Evolutionary conservation across 352 stramenopile species (phyloP).

Genomic region (Saprolegnia diclina): DNA sequence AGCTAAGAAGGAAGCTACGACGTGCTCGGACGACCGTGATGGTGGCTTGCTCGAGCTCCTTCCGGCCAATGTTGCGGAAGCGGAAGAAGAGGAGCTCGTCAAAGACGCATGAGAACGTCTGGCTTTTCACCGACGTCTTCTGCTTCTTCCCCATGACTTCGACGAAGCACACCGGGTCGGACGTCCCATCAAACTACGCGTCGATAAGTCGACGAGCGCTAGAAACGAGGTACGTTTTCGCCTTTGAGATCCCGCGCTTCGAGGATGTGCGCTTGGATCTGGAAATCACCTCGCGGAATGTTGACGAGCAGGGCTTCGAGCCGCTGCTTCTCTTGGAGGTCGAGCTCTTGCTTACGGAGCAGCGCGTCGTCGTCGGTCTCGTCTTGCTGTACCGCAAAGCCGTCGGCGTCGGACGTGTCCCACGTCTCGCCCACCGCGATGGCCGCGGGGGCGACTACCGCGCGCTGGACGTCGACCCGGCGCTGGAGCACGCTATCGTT

Average conservation of each 20-base stretch:
- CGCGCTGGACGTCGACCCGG: not conserved
- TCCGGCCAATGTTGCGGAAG: constrained; percentile 71
- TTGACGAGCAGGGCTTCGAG: constrained; percentile 42
- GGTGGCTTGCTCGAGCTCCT: constrained; percentile 56
- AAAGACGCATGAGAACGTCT: constrained; percentile 82
- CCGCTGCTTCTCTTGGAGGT: constrained; percentile 49
- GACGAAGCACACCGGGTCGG: constrained; percentile 83
- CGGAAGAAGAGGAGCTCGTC: constrained; percentile 90
- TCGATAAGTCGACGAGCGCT: not conserved
- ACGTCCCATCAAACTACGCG: constrained; percentile 68
- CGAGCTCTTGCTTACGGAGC: constrained; percentile 35
- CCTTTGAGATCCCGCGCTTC: constrained; percentile 83
- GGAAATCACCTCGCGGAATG: constrained; percentile 71
- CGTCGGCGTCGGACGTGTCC: constrained; percentile 32
- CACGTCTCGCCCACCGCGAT: constrained; percentile 11
- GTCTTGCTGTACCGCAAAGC: constrained; percentile 62
- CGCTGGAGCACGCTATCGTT: constrained; percentile 40
- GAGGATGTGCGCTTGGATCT: constrained; percentile 82
- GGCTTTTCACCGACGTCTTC: constrained; percentile 73
- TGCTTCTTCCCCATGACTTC: constrained; percentile 64
- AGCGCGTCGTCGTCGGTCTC: constrained; percentile 64
- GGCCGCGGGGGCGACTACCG: constrained; percentile 26
- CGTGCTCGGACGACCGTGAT: constrained; percentile 44
- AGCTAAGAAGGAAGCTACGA: no score
- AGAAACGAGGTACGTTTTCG: constrained; percentile 54